These are phyloP conservation scores for Coemansia sp. DNA, from an alignment of 192 early-diverging fungal species.

Conservation along the genomic window DNA sequence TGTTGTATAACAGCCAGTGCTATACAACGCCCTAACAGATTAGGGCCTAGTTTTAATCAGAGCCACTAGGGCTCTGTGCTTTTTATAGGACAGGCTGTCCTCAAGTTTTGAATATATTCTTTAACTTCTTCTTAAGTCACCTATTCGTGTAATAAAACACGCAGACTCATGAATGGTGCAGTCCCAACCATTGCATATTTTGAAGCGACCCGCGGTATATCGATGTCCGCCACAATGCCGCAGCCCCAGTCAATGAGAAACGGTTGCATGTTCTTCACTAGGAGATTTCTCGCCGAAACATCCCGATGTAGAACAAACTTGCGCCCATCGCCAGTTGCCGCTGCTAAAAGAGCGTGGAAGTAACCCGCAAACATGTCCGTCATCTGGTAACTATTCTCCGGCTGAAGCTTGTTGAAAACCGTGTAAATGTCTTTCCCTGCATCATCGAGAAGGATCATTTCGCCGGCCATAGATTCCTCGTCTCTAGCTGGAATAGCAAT, in stretches of 20 bases:
- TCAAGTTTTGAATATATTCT: too few species aligned
- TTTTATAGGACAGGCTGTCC: too few species aligned
- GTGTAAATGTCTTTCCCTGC: background rate
- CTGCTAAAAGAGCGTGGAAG: background rate
- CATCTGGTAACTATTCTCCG: background rate
- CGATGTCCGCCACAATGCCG: background rate
- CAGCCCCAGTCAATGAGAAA: background rate
- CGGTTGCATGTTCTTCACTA: background rate
- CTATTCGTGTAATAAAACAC: too few species aligned
- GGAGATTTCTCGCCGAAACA: background rate
- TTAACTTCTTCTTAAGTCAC: too few species aligned
- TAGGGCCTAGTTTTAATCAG: too few species aligned
- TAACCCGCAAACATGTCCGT: background rate
- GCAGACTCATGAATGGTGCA: background rate
- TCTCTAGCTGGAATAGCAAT: background rate
- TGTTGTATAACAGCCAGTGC: too few species aligned
- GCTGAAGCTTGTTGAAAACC: background rate
- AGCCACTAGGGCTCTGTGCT: too few species aligned
- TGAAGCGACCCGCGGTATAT: background rate
- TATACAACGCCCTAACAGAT: too few species aligned
- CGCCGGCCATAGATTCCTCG: background rate
- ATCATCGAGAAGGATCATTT: background rate
- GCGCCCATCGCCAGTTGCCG: background rate
- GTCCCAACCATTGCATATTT: background rate
- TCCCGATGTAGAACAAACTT: background rate